Evolutionary conservation across 1,284 basidiomycete species (phyloP), one percentile per base, ranked within the genome.

Genomic region (Meripilus lineatus): DNA sequence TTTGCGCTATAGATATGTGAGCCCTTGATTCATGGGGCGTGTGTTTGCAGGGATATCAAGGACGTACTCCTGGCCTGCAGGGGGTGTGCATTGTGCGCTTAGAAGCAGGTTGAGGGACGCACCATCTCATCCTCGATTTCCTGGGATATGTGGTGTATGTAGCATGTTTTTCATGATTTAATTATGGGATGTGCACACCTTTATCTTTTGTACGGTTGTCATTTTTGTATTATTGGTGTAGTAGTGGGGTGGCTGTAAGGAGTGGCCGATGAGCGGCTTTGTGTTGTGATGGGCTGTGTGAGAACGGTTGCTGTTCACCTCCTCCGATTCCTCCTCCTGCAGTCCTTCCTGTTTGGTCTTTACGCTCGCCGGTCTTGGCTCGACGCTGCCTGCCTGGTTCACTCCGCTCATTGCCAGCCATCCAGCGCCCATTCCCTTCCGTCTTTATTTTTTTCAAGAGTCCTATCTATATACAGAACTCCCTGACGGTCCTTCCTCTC

Each of bases 41-140:
- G 39, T 42, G 21, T 14, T 40, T 39, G 28, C 32, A 39, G 22
- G 38, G 33, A 45, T 41, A 32, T 36, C n/a, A 37, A 40, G 25
- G 15, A 63, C 68, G 54, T 59, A 69, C 66, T 70, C 58, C 59
- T 68, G 51, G 62, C 63, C 67, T 70, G 57, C 38, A 46, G 44
- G 38, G 44, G 21, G 30, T 47, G 42, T 47, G 41, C 45, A 42
- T 18, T 14, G 28, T 33, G 35, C 28, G 24, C 20, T 40, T 41
- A 17, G 22, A 25, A 15, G 20, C 8, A 10, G 38, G 38, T 21
- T 23, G 20, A 46, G 38, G 25, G 17, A 63, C 78, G 72, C 65
- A 86, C 89, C 89, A 94, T 93, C 71, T 95, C 92, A 87, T 93
- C 89, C 76, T 95, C 92, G 66, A 95, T 79, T 82, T 93, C 90